Conservation (phyloP, 1,284 basidiomycete species). For the Singerocomus rubriflavus region DNA sequence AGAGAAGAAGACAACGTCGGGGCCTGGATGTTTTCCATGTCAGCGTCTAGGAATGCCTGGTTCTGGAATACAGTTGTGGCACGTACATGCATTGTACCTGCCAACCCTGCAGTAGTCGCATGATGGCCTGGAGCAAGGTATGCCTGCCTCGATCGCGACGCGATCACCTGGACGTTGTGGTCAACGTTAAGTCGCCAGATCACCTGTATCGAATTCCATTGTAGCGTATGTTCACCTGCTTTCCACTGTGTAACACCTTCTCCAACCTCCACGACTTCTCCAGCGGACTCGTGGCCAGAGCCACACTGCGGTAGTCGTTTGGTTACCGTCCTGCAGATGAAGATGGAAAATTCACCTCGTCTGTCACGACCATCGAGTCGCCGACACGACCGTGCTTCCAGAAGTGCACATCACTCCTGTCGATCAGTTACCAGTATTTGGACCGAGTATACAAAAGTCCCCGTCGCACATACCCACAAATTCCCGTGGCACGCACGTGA, state of each 20-base stretch:
- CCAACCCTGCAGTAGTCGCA: slow-evolving; percentile 59
- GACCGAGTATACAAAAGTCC: neutral
- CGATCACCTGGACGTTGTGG: slow-evolving; percentile 44
- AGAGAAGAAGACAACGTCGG: slow-evolving; percentile 63
- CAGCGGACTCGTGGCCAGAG: slow-evolving; percentile 64
- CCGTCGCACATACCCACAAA: slow-evolving; percentile 49
- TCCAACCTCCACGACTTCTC: slow-evolving; percentile 57
- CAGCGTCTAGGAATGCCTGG: slow-evolving; percentile 2
- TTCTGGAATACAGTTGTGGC: neutral
- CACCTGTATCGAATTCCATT: neutral
- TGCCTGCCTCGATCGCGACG: slow-evolving; percentile 62
- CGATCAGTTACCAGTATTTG: neutral
- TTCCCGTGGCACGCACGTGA: slow-evolving; percentile 61
- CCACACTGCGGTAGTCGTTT: slow-evolving; percentile 43
- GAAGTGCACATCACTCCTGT: slow-evolving; percentile 61
- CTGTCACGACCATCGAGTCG: slow-evolving; percentile 63
- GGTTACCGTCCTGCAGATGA: neutral
- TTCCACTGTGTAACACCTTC: slow-evolving; percentile 63
- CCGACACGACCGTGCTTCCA: slow-evolving; percentile 64
- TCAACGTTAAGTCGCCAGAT: neutral
- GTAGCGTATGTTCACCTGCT: slow-evolving; percentile 35
- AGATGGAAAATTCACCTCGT: slow-evolving; percentile 41
- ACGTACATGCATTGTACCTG: slow-evolving; percentile 55
- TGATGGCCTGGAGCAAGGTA: slow-evolving; percentile 57
- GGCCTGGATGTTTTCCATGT: slow-evolving; percentile 30